These are phyloP conservation scores for Avena sativa DNA, from an alignment of 176 grass and related monocot species.

Conservation along the genomic window DNA sequence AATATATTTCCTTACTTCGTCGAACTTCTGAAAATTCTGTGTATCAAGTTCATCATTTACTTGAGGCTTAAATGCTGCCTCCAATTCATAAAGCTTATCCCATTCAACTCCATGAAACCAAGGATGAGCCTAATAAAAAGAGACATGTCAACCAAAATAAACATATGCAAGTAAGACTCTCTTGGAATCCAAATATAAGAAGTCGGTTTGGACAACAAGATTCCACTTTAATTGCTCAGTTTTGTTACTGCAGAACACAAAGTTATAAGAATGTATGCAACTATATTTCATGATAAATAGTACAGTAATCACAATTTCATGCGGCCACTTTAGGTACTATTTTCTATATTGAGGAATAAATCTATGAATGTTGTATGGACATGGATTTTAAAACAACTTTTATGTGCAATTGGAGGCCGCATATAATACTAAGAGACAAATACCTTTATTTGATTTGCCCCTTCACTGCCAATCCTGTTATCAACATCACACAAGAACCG, in stretches of 20 bases:
- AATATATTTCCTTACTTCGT: slow-evolving; percentile 79
- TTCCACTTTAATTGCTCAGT: background rate
- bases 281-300: slow-evolving; percentile 2
- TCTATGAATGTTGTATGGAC: background rate
- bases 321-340: background rate
- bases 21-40: slow-evolving; percentile 96
- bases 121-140: slow-evolving; percentile 75
- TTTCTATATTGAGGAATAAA: background rate
- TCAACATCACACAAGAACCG: slow-evolving; percentile 98
- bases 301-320: background rate
- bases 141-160: slow-evolving; percentile 25
- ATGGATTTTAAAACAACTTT: slow-evolving; percentile 4
- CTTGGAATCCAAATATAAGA: background rate
- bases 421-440: slow-evolving; percentile 39
- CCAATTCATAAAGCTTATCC: slow-evolving; percentile 97
- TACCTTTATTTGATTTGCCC: slow-evolving; percentile 98
- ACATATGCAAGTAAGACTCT: slow-evolving; percentile 17
- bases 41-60: slow-evolving; percentile 95
- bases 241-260: background rate
- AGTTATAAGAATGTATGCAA: background rate
- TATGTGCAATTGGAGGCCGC: background rate
- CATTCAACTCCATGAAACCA: slow-evolving; percentile 89
- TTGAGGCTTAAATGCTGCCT: slow-evolving; percentile 96
- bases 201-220: background rate
- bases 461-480: slow-evolving; percentile 78